Evolutionary conservation across 129 eudicot genomes (phyloP).

Genomic region (Tagetes patula): DNA sequence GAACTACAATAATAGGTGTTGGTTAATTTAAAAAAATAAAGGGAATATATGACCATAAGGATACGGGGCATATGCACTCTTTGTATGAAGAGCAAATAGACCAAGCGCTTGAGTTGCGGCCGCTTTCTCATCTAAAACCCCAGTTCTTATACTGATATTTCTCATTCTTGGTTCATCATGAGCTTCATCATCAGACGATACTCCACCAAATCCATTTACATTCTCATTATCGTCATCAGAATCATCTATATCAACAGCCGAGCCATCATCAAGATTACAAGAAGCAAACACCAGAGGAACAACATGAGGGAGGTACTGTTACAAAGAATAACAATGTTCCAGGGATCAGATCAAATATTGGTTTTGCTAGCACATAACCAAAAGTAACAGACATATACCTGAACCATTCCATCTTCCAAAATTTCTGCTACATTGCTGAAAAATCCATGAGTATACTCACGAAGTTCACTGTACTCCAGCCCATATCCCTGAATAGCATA

Average conservation of each 20-base stretch:
- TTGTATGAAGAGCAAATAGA: slow-evolving; percentile 84
- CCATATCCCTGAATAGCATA: slow-evolving; percentile 66
- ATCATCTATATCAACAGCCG: slow-evolving; percentile 95
- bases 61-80: slow-evolving; percentile 88
- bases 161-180: slow-evolving; percentile 97
- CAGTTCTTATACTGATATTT: slow-evolving; percentile 93
- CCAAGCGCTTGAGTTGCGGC: slow-evolving; percentile 99
- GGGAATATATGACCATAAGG: slow-evolving; percentile 54
- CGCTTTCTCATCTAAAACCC: slow-evolving; percentile 98
- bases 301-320: slow-evolving; percentile 95
- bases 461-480: slow-evolving; percentile 92
- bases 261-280: slow-evolving; percentile 98
- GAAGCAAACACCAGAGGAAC: slow-evolving; percentile 84
- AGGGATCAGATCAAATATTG: not conserved
- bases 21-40: not conserved
- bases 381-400: slow-evolving; percentile 44
- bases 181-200: slow-evolving; percentile 99
- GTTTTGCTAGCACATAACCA: not conserved
- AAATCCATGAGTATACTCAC: slow-evolving; percentile 98
- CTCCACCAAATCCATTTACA: slow-evolving; percentile 85
- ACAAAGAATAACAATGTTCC: slow-evolving; percentile 19
- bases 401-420: slow-evolving; percentile 80
- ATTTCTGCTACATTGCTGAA: slow-evolving; percentile 93
- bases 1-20: slow-evolving; percentile 24
- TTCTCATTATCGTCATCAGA: slow-evolving; percentile 75